A percentile compares a stretch with the other conserved stretches of the same genome.
Evolutionary conservation across 306 rosid species (phyloP).

Genomic region (Quercus robur): DNA sequence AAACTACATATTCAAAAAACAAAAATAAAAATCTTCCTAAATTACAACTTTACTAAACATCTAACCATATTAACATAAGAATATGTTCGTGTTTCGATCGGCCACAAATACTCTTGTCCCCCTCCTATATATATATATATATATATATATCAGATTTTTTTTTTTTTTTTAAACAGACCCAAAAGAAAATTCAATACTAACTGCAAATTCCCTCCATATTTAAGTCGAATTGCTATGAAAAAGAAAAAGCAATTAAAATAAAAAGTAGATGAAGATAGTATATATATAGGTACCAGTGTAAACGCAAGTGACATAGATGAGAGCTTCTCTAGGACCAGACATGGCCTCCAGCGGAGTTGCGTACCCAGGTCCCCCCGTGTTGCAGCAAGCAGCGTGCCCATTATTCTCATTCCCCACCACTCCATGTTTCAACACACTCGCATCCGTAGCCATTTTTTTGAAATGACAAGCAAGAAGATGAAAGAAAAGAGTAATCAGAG

Average conservation of each 20-base stretch:
- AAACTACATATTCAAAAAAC: too few species aligned
- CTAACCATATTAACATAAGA: neutral
- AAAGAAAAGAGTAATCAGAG: neutral
- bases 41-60: too few species aligned
- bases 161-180: too few species aligned
- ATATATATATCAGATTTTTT: too few species aligned
- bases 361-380: slow-evolving; percentile 69
- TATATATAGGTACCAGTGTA: slow-evolving; percentile 51
- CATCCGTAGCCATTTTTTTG: slow-evolving; percentile 34
- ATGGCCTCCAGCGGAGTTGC: slow-evolving; percentile 76
- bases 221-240: neutral
- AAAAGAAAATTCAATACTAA: neutral
- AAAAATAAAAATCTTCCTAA: too few species aligned
- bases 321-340: slow-evolving; percentile 77
- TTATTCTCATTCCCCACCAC: slow-evolving; percentile 17
- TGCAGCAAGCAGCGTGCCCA: slow-evolving; percentile 41
- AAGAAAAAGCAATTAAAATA: neutral
- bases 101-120: too few species aligned
- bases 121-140: too few species aligned
- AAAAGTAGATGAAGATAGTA: neutral
- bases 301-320: slow-evolving; percentile 73
- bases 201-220: neutral
- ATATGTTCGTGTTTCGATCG: too few species aligned
- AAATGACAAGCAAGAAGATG: neutral
- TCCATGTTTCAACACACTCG: slow-evolving; percentile 2